Evolutionary conservation across 2,329 filamentous ascomycete species (phyloP).

Genomic region (Colletotrichum paranaense): DNA sequence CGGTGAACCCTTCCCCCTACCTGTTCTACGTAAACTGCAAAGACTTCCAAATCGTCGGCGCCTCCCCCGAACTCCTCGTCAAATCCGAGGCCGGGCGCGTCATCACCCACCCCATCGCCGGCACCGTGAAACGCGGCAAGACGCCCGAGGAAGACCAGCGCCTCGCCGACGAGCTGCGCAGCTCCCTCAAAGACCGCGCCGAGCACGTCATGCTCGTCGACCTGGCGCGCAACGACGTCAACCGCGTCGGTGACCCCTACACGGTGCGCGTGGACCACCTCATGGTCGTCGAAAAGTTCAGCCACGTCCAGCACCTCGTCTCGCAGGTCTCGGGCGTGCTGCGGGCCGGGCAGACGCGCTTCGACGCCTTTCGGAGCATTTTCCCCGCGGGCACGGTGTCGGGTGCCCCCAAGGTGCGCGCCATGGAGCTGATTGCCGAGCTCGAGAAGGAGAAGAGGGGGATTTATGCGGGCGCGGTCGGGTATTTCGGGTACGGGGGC

Average conservation of each 20-base stretch:
- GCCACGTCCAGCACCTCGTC: slow-evolving; percentile 96
- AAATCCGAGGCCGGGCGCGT: slow-evolving; percentile 89
- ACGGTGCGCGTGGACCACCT: slow-evolving; percentile 91
- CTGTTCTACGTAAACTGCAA: slow-evolving; percentile 95
- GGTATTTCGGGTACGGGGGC: slow-evolving; percentile 91
- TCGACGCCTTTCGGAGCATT: slow-evolving; percentile 95
- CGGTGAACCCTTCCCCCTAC: slow-evolving; percentile 97
- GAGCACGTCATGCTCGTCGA: slow-evolving; percentile 99
- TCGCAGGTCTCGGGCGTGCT: slow-evolving; percentile 95
- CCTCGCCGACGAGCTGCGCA: slow-evolving; percentile 80
- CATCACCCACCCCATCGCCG: slow-evolving; percentile 96
- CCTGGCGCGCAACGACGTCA: slow-evolving; percentile 94
- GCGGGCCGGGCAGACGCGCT: slow-evolving; percentile 84
- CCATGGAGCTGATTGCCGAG: slow-evolving; percentile 97
- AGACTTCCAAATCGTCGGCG: slow-evolving; percentile 94
- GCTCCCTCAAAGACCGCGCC: slow-evolving; percentile 89
- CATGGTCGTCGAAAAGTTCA: slow-evolving; percentile 95
- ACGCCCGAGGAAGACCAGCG: slow-evolving; percentile 83
- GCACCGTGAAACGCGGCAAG: slow-evolving; percentile 89
- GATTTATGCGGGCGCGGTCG: slow-evolving; percentile 94
- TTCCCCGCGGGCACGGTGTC: slow-evolving; percentile 97
- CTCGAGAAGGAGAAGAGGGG: slow-evolving; percentile 94
- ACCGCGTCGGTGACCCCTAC: slow-evolving; percentile 91
- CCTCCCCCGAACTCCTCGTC: slow-evolving; percentile 93
- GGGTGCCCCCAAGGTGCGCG: slow-evolving; percentile 93